A percentile compares a stretch with the other conserved stretches of the same genome.
phyloP scores from a whole-genome alignment of 306 rosid genomes.

The Pterocarpus santalinus region DNA sequence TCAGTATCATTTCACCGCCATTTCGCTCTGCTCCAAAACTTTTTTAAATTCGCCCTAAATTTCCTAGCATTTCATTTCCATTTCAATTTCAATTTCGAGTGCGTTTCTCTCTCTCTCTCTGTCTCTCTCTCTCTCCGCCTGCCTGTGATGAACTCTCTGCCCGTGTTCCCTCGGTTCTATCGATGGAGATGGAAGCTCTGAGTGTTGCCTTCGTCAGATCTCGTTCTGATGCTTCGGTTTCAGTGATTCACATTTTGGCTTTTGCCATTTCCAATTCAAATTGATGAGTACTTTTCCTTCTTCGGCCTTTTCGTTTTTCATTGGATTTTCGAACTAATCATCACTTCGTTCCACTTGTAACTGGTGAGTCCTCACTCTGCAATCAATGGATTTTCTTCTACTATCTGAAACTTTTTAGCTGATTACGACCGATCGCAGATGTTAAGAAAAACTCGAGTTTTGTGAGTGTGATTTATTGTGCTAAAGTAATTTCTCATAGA shows the following conservation, averaged over 20 bases:
- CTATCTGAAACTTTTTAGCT: constrained; percentile 28
- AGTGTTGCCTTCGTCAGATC: constrained; percentile 39
- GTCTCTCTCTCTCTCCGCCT: background rate
- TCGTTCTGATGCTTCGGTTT: constrained; percentile 20
- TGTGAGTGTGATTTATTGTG: background rate
- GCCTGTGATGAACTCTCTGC: constrained; percentile 26
- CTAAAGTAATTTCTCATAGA: background rate
- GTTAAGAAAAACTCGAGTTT: background rate
- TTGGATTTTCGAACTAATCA: constrained; percentile 56
- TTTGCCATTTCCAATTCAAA: constrained; percentile 9
- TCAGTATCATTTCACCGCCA: constrained; percentile 59
- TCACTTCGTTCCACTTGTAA: constrained; percentile 29
- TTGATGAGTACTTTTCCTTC: constrained; percentile 38
- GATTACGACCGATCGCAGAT: background rate
- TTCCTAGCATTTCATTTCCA: constrained; percentile 55
- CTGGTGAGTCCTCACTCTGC: constrained; percentile 54
- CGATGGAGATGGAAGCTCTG: constrained; percentile 65
- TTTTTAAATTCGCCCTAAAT: constrained; percentile 61
- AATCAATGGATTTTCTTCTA: background rate
- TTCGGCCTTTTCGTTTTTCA: constrained; percentile 3
- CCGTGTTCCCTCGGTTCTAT: constrained; percentile 54
- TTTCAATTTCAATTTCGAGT: constrained; percentile 55
- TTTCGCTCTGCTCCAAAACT: constrained; percentile 41
- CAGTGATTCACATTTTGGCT: background rate
- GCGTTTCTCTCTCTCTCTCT: constrained; percentile 54